A percentile compares a stretch with the other conserved stretches of the same genome.
phyloP scores from a whole-genome alignment of 345 rosid species.

The Lepidium africanum region DNA sequence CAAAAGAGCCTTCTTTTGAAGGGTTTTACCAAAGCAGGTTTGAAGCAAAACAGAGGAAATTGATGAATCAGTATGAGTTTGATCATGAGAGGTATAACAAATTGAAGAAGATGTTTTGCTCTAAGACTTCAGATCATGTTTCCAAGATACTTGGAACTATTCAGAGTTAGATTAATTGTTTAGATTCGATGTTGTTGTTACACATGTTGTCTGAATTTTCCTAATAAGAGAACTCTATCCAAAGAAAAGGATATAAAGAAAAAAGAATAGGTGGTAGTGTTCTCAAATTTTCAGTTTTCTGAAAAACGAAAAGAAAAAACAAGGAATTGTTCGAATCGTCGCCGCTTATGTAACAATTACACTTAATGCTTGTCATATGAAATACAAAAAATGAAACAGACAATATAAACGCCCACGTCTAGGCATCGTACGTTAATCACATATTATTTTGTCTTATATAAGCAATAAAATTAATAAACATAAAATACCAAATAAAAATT shows the following conservation, averaged over 20 bases:
- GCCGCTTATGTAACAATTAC: too few relatives aligned
- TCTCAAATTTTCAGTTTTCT: conserved; percentile 11
- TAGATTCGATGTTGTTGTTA: conserved; percentile 18
- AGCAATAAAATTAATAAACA: too few relatives aligned
- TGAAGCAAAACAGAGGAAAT: conserved; percentile 48
- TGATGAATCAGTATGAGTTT: conserved; percentile 42
- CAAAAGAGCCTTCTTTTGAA: conserved; percentile 86
- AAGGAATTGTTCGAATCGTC: too few relatives aligned
- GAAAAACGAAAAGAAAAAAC: not conserved
- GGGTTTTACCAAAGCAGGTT: conserved; percentile 82
- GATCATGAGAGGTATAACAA: conserved; percentile 49
- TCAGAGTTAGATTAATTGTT: not conserved
- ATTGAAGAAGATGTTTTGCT: conserved; percentile 35
- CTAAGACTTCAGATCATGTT: conserved; percentile 11
- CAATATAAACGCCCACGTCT: too few relatives aligned
- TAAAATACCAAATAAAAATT: too few relatives aligned
- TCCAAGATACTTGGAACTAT: conserved; percentile 24
- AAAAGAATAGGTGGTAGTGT: not conserved
- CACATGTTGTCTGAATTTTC: conserved; percentile 18
- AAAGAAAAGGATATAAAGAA: not conserved
- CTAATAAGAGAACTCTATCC: conserved; percentile 6
- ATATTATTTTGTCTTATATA: too few relatives aligned
- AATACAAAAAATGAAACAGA: too few relatives aligned
- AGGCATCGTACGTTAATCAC: too few relatives aligned
- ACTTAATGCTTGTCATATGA: too few relatives aligned